phyloP scores from a whole-genome alignment of 2,329 filamentous ascomycete genomes.

The Aspergillus felis region DNA sequence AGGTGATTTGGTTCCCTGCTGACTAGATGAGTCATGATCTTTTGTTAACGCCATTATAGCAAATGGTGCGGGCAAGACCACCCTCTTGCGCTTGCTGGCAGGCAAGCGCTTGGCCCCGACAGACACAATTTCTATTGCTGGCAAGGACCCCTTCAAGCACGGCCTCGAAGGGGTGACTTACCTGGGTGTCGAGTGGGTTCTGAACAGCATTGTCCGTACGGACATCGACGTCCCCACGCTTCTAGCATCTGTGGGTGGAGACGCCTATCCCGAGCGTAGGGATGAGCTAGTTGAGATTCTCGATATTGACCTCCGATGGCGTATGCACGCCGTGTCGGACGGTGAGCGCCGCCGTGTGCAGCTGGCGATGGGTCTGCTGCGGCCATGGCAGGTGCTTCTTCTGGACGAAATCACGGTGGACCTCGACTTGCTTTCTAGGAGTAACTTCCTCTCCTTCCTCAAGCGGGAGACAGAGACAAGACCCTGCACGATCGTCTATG shows the following conservation, averaged over 20 bases:
- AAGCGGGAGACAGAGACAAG: conserved; percentile 79
- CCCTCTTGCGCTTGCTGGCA: conserved; percentile 85
- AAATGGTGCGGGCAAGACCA: conserved; percentile 97
- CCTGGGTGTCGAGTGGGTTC: conserved; percentile 94
- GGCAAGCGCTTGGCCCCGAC: conserved; percentile 88
- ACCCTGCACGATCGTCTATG: conserved; percentile 90
- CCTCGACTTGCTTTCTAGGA: conserved; percentile 78
- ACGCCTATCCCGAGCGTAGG: conserved; percentile 73
- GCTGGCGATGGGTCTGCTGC: conserved; percentile 88
- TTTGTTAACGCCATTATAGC: conserved; percentile 44
- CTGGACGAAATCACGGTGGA: conserved; percentile 98
- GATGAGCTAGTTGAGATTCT: conserved; percentile 85
- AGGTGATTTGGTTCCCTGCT: conserved; percentile 44
- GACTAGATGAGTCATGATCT: not conserved
- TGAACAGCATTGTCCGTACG: conserved; percentile 92
- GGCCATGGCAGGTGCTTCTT: conserved; percentile 86
- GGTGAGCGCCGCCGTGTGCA: conserved; percentile 90
- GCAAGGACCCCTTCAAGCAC: conserved; percentile 87
- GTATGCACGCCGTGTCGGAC: conserved; percentile 93
- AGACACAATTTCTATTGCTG: conserved; percentile 70
- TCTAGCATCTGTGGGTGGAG: conserved; percentile 78
- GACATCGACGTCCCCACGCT: conserved; percentile 91
- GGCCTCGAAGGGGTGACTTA: conserved; percentile 93
- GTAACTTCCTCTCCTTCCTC: conserved; percentile 80
- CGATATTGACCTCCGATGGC: conserved; percentile 88